phyloP scores from a whole-genome alignment of 192 early-diverging fungal genomes.

The Cetraspora pellucida region DNA sequence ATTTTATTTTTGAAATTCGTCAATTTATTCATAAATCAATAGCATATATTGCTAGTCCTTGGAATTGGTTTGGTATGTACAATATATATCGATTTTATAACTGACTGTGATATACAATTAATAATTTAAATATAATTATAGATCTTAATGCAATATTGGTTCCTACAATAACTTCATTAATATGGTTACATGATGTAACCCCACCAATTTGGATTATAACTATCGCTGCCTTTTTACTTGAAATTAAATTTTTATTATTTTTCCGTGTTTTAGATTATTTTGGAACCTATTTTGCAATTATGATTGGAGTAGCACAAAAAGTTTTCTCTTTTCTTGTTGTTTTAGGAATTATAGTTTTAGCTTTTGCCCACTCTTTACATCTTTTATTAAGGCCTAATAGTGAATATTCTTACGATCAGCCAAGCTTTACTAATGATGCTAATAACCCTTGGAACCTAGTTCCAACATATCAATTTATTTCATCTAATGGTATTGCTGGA shows the following conservation, averaged over 20 bases:
- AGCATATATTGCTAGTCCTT: neutral
- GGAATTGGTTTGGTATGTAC: slow-evolving; percentile 9
- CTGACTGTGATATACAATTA: no score
- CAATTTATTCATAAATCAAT: neutral
- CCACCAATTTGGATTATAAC: neutral
- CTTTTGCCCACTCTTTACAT: neutral
- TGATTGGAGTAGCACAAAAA: neutral
- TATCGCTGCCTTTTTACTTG: neutral
- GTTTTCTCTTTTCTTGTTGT: neutral
- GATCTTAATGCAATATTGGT: neutral
- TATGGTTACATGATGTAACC: neutral
- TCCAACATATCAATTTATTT: neutral
- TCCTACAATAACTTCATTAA: neutral
- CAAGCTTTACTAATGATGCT: neutral
- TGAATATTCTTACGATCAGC: neutral
- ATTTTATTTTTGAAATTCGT: neutral
- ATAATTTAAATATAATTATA: neutral
- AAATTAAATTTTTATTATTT: neutral
- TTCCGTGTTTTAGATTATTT: neutral
- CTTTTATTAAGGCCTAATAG: neutral
- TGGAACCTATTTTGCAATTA: neutral
- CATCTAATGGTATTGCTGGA: neutral
- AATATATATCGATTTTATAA: neutral
- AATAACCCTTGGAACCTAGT: neutral
- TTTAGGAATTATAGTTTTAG: neutral